Conservation (phyloP, 805 yeast species). For the Kluyveromyces aestuarii region DNA sequence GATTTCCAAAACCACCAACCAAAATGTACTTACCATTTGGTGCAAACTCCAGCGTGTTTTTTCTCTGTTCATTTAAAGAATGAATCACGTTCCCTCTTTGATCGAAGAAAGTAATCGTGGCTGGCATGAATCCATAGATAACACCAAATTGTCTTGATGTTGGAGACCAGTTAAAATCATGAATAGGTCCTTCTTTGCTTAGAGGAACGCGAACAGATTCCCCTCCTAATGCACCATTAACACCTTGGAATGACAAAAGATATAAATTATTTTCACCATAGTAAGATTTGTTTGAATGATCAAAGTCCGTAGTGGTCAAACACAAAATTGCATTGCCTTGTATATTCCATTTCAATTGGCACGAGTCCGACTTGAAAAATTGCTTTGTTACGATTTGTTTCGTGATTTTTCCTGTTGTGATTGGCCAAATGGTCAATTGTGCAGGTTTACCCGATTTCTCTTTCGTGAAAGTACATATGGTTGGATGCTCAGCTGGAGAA, state of each 20-base stretch:
- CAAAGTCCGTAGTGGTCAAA: conserved; percentile 92
- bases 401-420: conserved; percentile 29
- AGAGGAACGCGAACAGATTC: conserved; percentile 83
- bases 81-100: conserved; percentile 83
- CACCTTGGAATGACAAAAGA: conserved; percentile 41
- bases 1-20: conserved; percentile 96
- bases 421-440: conserved; percentile 61
- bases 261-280: conserved; percentile 95
- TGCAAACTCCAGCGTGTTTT: conserved; percentile 84
- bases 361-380: conserved; percentile 92
- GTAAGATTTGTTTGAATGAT: conserved; percentile 84
- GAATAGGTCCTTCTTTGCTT: conserved; percentile 93
- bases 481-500: conserved; percentile 87
- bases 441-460: conserved; percentile 88
- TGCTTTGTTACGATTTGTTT: conserved; percentile 80
- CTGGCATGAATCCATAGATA: conserved; percentile 96
- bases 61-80: conserved; percentile 75
- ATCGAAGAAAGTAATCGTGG: conserved; percentile 89
- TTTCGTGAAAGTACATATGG: conserved; percentile 84
- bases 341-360: conserved; percentile 86
- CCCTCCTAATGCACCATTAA: conserved; percentile 75
- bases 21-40: conserved; percentile 89
- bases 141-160: conserved; percentile 95
- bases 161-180: conserved; percentile 96
- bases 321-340: conserved; percentile 92